phyloP scores from a whole-genome alignment of 176 grass and related monocot genomes.

The Hsuehochloa calcarea region DNA sequence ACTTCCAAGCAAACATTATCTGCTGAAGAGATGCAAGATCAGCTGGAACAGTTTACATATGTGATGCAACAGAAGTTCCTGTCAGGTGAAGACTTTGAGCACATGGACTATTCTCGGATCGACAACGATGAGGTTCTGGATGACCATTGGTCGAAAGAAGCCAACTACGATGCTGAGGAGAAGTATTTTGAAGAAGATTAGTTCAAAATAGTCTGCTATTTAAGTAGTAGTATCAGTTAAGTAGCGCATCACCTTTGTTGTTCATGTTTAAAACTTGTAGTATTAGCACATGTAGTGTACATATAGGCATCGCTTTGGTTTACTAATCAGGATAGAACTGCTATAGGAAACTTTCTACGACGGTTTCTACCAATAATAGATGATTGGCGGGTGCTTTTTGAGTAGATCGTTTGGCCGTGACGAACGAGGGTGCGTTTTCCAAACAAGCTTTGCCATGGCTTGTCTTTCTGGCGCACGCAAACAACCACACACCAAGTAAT shows the following conservation, averaged over 20 bases:
- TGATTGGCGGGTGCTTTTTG: too few species aligned
- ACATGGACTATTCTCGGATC: conserved; percentile 73
- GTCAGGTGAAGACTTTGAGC: conserved; percentile 56
- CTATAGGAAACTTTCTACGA: too few species aligned
- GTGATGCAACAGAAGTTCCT: conserved; percentile 95
- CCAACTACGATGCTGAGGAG: conserved; percentile 75
- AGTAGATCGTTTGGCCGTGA: too few species aligned
- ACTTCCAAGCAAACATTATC: conserved; percentile 42
- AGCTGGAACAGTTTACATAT: conserved; percentile 71
- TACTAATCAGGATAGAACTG: too few species aligned
- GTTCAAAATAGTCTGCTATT: not conserved
- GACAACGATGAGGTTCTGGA: conserved; percentile 84
- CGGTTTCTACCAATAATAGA: too few species aligned
- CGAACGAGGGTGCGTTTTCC: not conserved
- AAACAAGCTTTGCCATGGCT: not conserved
- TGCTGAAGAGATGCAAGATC: conserved; percentile 73
- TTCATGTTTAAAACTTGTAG: not conserved
- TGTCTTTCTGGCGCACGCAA: not conserved
- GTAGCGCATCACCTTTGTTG: not conserved
- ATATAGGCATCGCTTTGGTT: not conserved
- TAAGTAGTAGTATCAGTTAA: not conserved
- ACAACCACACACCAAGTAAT: not conserved
- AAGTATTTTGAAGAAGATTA: conserved; percentile 89
- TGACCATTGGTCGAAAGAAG: conserved; percentile 85
- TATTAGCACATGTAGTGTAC: not conserved